phyloP scores from a whole-genome alignment of 768 basidiomycete genomes.

The Macrolepiota dolichaula region DNA sequence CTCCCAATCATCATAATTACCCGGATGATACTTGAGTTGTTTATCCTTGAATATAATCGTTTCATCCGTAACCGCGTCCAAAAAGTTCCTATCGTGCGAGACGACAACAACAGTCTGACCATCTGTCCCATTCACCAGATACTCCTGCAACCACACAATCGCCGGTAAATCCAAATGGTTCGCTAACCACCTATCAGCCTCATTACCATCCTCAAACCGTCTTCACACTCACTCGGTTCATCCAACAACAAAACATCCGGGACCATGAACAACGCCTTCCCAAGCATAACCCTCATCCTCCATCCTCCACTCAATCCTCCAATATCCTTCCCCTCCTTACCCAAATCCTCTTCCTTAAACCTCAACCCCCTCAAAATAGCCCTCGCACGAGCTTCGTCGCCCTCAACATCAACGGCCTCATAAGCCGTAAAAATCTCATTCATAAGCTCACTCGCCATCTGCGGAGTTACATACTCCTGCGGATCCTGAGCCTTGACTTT shows the following conservation, averaged over 20 bases:
- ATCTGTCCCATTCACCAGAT: constrained; percentile 38
- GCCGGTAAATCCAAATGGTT: constrained; percentile 53
- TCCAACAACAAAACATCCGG: constrained; percentile 59
- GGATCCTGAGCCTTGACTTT: constrained; percentile 25
- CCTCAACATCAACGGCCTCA: constrained; percentile 32
- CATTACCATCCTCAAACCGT: not conserved
- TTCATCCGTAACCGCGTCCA: constrained; percentile 57
- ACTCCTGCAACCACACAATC: constrained; percentile 51
- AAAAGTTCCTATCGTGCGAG: constrained; percentile 64
- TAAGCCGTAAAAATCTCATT: constrained; percentile 25
- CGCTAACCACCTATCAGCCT: constrained; percentile 19
- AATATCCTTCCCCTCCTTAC: constrained; percentile 32
- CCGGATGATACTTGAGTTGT: constrained; percentile 52
- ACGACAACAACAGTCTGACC: constrained; percentile 54
- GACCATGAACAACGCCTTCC: constrained; percentile 52
- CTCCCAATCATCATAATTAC: constrained; percentile 51
- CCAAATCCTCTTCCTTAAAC: constrained; percentile 37
- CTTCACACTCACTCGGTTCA: constrained; percentile 37
- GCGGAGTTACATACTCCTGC: constrained; percentile 24
- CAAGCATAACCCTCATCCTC: constrained; percentile 58
- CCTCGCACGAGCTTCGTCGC: constrained; percentile 45
- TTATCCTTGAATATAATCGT: constrained; percentile 56
- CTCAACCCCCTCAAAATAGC: constrained; percentile 57
- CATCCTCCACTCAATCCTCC: constrained; percentile 60
- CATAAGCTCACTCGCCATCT: constrained; percentile 22